Evolutionary conservation across 2,329 filamentous ascomycete genomes (phyloP), one percentile per base, ranked within the genome.

Genomic region (Gaeumannomyces tritici): DNA sequence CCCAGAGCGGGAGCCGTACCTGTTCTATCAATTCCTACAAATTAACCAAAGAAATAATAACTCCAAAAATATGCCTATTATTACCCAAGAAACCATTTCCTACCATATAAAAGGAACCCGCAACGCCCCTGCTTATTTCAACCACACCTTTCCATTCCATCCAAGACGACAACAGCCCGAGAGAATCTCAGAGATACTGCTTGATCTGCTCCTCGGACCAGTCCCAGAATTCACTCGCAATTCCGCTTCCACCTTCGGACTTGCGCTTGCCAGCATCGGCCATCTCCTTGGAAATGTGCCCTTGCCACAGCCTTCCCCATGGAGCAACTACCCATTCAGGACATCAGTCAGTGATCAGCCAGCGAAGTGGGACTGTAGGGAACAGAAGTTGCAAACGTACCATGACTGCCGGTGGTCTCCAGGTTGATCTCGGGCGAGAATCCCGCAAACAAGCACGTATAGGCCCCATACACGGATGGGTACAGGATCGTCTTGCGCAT

Each of bases 381-480:
- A 58, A n/a, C 11, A 42, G 8, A 27, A 1, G 4, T 26, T 24
- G 26, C 8, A 47, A 47, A 60, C 55, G 47, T 63, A 57, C 64
- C 55, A 13, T 47, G n/a, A 4, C 35, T 47, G 42, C 59, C 61
- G 21, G 59, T 33, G 1, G 55, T 73, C 42, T 76, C 75, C 1
- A 73, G 54, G 0, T 73, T 78, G 4, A 82, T 70, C 0, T 80
- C 73, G 0, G 75, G 74, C 0, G 78, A 78, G 54, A 80, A 70
- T 0, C 73, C 79, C 0, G 79, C 75, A 63, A 75, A 83, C 0
- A 83, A 66, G 63, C 79, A 74, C 0, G 80, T 80, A 66, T 80
- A 82, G 0, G 78, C 79, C 0, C 80, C 81, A 31, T 74, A 69
- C 13, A 74, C 62, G 0, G 69, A 24, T 0, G 73, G 70, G 61